A percentile compares a stretch with the other conserved stretches of the same genome.
Conservation (phyloP, 2,329 filamentous ascomycete genomes). For the Epichloe sibirici region DNA sequence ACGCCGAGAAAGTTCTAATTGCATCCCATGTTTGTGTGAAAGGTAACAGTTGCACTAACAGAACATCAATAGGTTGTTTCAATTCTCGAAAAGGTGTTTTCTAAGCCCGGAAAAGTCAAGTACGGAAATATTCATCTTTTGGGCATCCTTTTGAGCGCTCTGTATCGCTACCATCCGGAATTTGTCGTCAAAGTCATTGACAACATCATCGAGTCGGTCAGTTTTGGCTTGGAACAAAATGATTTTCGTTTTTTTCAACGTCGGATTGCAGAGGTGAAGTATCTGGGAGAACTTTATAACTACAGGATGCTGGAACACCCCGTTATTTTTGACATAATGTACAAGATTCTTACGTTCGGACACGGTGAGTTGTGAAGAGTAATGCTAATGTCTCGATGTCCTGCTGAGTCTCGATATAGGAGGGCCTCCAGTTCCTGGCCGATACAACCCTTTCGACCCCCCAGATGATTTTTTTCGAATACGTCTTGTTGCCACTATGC, state of each 20-base stretch:
- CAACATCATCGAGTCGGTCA: slow-evolving; percentile 78
- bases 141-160: slow-evolving; percentile 74
- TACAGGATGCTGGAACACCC: slow-evolving; percentile 94
- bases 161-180: slow-evolving; percentile 83
- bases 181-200: slow-evolving; percentile 91
- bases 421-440: slow-evolving; percentile 69
- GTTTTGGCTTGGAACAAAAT: slow-evolving; percentile 80
- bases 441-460: slow-evolving; percentile 69
- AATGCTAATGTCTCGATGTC: background rate
- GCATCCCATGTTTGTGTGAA: background rate
- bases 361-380: slow-evolving; percentile 43
- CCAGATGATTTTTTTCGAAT: slow-evolving; percentile 96
- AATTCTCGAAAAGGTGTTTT: slow-evolving; percentile 81
- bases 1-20: slow-evolving; percentile 10
- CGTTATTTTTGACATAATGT: slow-evolving; percentile 89
- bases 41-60: background rate
- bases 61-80: slow-evolving; percentile 44
- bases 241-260: slow-evolving; percentile 97
- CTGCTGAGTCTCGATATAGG: slow-evolving; percentile 26
- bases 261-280: slow-evolving; percentile 89
- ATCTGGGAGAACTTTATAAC: slow-evolving; percentile 91
- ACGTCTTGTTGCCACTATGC: slow-evolving; percentile 72
- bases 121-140: slow-evolving; percentile 94
- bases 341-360: slow-evolving; percentile 87
- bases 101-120: slow-evolving; percentile 93